A percentile compares a stretch with the other conserved stretches of the same genome.
Evolutionary conservation across 1,284 basidiomycete genomes (phyloP).

Genomic region (Rhodotorula sp.): DNA sequence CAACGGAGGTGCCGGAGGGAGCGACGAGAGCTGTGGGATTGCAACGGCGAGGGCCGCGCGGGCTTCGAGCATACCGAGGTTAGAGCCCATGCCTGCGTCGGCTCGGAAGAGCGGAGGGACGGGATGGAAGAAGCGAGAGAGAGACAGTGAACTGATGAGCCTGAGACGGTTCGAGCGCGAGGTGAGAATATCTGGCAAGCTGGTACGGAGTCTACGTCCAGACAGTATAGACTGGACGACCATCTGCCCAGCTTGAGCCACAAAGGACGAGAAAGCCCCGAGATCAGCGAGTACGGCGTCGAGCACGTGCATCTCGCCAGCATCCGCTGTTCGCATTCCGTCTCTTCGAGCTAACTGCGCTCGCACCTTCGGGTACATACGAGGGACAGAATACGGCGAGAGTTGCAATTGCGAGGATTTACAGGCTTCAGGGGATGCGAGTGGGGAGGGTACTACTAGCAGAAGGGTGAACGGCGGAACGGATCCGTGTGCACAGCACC

Average conservation of each 20-base stretch:
- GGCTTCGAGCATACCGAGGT: background rate
- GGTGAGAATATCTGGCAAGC: too few relatives aligned
- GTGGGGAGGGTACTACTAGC: too few relatives aligned
- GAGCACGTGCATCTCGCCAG: too few relatives aligned
- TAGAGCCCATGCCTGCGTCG: background rate
- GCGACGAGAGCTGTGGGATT: background rate
- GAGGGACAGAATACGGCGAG: background rate
- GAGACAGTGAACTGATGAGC: background rate
- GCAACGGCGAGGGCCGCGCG: background rate
- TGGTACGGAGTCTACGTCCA: too few relatives aligned
- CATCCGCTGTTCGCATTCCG: too few relatives aligned
- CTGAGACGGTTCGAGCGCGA: too few relatives aligned
- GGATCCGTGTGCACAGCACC: accelerated
- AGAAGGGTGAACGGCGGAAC: background rate
- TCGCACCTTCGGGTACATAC: too few relatives aligned
- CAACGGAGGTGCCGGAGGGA: background rate
- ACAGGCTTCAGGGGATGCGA: background rate
- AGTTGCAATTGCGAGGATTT: background rate
- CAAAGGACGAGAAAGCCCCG: too few relatives aligned
- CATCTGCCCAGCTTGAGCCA: too few relatives aligned
- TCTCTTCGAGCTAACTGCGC: too few relatives aligned
- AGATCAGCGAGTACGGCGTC: too few relatives aligned
- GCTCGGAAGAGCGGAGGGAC: background rate
- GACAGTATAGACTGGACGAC: too few relatives aligned
- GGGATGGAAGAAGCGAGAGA: background rate